Conservation (phyloP, 768 basidiomycete species). For the Leucocoprinus leucothites region DNA sequence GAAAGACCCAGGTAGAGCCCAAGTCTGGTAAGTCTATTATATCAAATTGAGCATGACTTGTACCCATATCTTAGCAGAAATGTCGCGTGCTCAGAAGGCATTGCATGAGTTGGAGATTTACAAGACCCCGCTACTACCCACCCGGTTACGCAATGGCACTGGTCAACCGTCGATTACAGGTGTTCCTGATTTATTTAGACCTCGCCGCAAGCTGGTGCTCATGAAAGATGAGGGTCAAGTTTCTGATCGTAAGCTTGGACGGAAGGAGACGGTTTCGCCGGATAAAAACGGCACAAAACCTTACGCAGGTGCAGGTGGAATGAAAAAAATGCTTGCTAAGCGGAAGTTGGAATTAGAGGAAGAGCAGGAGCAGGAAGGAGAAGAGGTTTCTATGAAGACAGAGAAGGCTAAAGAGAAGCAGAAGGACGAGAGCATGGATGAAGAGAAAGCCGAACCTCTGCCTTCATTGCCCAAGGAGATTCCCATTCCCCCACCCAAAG, state of each 20-base stretch:
- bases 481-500: conserved; percentile 21
- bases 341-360: conserved; percentile 56
- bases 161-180: conserved; percentile 33
- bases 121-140: conserved; percentile 74
- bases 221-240: conserved; percentile 58
- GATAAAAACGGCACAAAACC: conserved; percentile 62
- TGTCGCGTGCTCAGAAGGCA: conserved; percentile 60
- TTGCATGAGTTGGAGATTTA: conserved; percentile 74
- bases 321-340: conserved; percentile 72
- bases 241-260: conserved; percentile 41
- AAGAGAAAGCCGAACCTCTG: conserved; percentile 3
- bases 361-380: conserved; percentile 29
- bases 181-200: conserved; percentile 63
- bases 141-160: conserved; percentile 41
- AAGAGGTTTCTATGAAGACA: conserved; percentile 24
- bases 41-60: not conserved
- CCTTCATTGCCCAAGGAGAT: not conserved
- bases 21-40: conserved; percentile 22
- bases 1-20: conserved; percentile 24
- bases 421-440: conserved; percentile 13
- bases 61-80: conserved; percentile 16
- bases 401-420: conserved; percentile 14
- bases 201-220: conserved; percentile 44
- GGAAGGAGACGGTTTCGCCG: conserved; percentile 32
- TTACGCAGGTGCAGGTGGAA: conserved; percentile 74